Evolutionary conservation across 2,329 filamentous ascomycete genomes (phyloP).

Genomic region (Blastomyces parvus): DNA sequence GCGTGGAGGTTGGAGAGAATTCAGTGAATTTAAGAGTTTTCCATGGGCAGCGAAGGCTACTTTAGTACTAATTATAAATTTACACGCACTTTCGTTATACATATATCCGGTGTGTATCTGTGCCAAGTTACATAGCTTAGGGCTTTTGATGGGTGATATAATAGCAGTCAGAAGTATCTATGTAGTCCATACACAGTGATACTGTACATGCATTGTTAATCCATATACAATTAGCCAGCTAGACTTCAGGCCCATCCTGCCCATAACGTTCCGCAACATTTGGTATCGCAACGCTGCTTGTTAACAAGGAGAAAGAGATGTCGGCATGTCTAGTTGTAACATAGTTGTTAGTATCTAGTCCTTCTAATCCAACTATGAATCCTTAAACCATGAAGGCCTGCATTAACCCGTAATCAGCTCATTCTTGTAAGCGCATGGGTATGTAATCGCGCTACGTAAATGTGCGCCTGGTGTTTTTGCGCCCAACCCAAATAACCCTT

Average conservation of each 20-base stretch:
- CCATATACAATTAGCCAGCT: too few relatives aligned
- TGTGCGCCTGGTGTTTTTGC: background rate
- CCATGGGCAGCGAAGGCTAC: too few relatives aligned
- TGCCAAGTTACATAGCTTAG: background rate
- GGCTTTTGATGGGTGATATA: too few relatives aligned
- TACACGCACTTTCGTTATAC: background rate
- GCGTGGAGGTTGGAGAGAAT: background rate
- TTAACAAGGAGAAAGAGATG: background rate
- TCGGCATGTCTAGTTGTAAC: background rate
- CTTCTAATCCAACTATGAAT: background rate
- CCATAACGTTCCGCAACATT: background rate
- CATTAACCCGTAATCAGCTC: background rate
- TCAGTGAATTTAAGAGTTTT: background rate
- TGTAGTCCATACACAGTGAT: too few relatives aligned
- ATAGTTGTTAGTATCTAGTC: too few relatives aligned
- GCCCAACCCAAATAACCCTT: background rate
- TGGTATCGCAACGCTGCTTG: background rate
- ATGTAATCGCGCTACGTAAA: too few relatives aligned
- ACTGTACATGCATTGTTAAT: too few relatives aligned
- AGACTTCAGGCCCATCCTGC: background rate
- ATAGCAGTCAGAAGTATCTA: too few relatives aligned
- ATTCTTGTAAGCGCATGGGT: background rate
- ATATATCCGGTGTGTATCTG: background rate
- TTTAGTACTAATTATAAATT: background rate
- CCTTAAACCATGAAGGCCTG: background rate